These are phyloP conservation scores for Dryas alaskensis DNA, from an alignment of 306 rosid genomes.

Conservation along the genomic window DNA sequence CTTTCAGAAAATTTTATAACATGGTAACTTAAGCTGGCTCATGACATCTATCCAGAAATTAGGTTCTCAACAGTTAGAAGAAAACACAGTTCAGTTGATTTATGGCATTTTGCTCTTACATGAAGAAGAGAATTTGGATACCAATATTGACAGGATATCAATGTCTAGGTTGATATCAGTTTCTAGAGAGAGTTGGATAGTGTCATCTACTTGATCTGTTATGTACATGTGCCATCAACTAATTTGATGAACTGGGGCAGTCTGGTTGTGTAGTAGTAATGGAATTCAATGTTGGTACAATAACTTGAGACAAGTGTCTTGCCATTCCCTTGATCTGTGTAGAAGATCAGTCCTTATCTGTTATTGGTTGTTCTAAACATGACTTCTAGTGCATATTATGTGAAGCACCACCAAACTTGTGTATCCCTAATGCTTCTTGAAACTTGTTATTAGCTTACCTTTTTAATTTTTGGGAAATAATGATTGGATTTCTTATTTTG, in stretches of 20 bases:
- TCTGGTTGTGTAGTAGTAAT: too few relatives aligned
- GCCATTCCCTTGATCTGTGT: neutral
- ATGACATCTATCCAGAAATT: constrained; percentile 1
- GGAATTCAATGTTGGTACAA: too few relatives aligned
- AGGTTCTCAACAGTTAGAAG: constrained; percentile 9
- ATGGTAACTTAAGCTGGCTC: neutral
- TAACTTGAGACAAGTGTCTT: neutral
- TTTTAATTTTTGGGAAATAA: neutral
- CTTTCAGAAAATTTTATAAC: neutral
- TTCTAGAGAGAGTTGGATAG: neutral
- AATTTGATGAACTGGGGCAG: too few relatives aligned
- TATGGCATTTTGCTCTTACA: constrained; percentile 3
- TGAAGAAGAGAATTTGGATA: neutral
- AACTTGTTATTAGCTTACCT: neutral
- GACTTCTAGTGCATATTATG: constrained; percentile 1
- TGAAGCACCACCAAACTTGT: neutral
- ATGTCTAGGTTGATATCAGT: neutral
- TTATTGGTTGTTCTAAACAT: constrained; percentile 1
- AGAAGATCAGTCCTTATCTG: neutral
- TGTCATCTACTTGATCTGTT: neutral
- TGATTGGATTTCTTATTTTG: neutral
- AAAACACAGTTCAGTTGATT: neutral
- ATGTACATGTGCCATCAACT: neutral
- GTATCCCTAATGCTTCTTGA: neutral
- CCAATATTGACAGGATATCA: neutral